Percentiles rank a stretch among this genome's conserved stretches.
These are phyloP conservation scores for Rubus idaeus DNA, from an alignment of 306 rosid species.

Conservation along the genomic window DNA sequence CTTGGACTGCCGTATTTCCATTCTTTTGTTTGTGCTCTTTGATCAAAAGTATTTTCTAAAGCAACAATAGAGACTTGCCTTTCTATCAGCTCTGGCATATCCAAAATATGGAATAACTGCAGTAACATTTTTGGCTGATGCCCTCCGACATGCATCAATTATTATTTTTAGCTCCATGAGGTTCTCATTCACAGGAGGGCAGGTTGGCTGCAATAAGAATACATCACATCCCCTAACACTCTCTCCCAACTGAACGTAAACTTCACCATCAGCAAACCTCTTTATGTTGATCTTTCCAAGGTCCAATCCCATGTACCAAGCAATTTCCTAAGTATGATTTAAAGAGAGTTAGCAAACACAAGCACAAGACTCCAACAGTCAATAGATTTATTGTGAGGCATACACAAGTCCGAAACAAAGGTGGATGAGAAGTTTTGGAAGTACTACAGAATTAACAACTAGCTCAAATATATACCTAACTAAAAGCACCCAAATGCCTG, in stretches of 20 bases:
- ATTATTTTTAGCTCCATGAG: conserved; percentile 86
- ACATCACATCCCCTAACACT: conserved; percentile 96
- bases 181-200: conserved; percentile 96
- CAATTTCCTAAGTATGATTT: conserved; percentile 60
- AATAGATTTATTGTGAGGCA: not conserved
- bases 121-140: conserved; percentile 86
- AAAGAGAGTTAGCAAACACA: conserved; percentile 16
- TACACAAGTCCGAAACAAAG: too few species aligned
- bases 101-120: conserved; percentile 98
- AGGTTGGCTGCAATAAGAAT: conserved; percentile 80
- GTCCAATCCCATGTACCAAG: conserved; percentile 88
- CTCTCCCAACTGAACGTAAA: conserved; percentile 91
- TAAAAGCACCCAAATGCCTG: not conserved
- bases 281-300: conserved; percentile 78
- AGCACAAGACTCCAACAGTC: not conserved
- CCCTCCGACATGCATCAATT: conserved; percentile 97
- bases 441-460: not conserved
- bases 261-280: conserved; percentile 97
- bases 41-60: not conserved
- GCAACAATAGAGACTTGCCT: conserved; percentile 47
- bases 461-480: not conserved
- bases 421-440: not conserved
- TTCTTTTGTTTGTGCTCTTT: not conserved
- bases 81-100: conserved; percentile 97
- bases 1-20: not conserved